Conservation (phyloP, 805 yeast genomes). For the Kodamaea kaohsiungensis region DNA sequence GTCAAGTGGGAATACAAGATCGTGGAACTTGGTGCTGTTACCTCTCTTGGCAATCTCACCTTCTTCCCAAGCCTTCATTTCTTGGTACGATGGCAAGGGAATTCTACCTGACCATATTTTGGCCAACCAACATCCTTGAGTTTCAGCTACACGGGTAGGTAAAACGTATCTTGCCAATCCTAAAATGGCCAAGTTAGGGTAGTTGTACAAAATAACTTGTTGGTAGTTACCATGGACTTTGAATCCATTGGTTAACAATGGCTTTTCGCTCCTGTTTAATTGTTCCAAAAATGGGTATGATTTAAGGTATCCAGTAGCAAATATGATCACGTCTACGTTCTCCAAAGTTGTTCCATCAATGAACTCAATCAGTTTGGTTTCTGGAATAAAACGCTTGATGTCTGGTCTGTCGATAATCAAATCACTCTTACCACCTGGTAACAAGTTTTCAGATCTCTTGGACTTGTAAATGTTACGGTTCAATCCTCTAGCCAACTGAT, state of each 20-base stretch:
- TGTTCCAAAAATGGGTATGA: constrained; percentile 34
- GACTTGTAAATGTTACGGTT: constrained; percentile 49
- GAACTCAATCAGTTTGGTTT: constrained; percentile 26
- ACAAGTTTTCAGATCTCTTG: constrained; percentile 43
- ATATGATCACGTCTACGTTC: constrained; percentile 30
- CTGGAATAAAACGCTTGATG: constrained; percentile 38
- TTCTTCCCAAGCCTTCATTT: constrained; percentile 34
- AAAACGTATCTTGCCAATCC: constrained; percentile 48
- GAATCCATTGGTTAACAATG: constrained; percentile 31
- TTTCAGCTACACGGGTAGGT: constrained; percentile 53
- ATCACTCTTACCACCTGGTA: constrained; percentile 47
- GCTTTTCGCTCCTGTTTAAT: constrained; percentile 15
- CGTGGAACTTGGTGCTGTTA: constrained; percentile 28
- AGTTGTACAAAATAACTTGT: constrained; percentile 47
- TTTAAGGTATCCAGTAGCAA: constrained; percentile 42
- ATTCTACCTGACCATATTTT: constrained; percentile 44
- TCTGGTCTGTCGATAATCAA: constrained; percentile 46
- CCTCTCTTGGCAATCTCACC: constrained; percentile 29
- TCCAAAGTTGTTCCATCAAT: constrained; percentile 25
- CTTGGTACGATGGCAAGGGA: constrained; percentile 37
- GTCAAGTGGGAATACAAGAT: constrained; percentile 56
- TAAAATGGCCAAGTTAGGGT: constrained; percentile 44
- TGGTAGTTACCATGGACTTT: constrained; percentile 42
- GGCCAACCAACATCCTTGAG: constrained; percentile 47
- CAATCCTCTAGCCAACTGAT: constrained; percentile 52